Evolutionary conservation across 75 land plant species (phyloP).

Genomic region (Larix kaempferi): DNA sequence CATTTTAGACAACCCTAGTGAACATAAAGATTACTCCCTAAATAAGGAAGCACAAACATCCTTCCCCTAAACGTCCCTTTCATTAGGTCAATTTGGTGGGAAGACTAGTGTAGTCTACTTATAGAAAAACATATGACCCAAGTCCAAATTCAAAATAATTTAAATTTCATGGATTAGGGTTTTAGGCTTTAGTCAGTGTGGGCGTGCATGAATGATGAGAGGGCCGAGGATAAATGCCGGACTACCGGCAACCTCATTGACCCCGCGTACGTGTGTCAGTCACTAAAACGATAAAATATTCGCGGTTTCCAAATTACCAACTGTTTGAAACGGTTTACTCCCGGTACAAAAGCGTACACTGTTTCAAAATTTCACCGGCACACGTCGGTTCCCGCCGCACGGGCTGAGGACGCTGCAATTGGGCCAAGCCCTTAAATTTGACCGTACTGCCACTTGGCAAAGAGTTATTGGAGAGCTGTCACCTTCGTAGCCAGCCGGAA

Average conservation of each 20-base stretch:
- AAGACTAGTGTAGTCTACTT: neutral
- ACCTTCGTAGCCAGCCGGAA: neutral
- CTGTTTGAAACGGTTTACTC: too few relatives aligned
- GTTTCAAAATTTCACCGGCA: slow-evolving; percentile 3
- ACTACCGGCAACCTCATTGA: slow-evolving; percentile 9
- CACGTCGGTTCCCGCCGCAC: neutral
- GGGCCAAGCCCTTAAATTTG: neutral
- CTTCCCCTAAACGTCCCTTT: too few relatives aligned
- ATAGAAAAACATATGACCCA: neutral
- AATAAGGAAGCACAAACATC: too few relatives aligned
- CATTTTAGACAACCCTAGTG: too few relatives aligned
- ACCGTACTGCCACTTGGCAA: neutral
- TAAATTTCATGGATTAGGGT: slow-evolving; percentile 8
- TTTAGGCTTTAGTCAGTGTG: slow-evolving; percentile 9
- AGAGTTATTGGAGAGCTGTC: neutral
- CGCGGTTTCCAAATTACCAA: too few relatives aligned
- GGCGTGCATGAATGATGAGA: slow-evolving; percentile 1
- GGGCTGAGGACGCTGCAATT: slow-evolving; percentile 5
- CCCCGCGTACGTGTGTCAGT: slow-evolving; percentile 5
- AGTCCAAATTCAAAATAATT: neutral
- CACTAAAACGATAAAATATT: too few relatives aligned
- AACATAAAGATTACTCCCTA: too few relatives aligned
- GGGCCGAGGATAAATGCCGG: slow-evolving; percentile 1
- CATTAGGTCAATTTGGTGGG: slow-evolving; percentile 1
- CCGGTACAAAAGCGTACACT: neutral